Conservation (phyloP, 495 filamentous ascomycete species). For the Cercophora scortea region DNA sequence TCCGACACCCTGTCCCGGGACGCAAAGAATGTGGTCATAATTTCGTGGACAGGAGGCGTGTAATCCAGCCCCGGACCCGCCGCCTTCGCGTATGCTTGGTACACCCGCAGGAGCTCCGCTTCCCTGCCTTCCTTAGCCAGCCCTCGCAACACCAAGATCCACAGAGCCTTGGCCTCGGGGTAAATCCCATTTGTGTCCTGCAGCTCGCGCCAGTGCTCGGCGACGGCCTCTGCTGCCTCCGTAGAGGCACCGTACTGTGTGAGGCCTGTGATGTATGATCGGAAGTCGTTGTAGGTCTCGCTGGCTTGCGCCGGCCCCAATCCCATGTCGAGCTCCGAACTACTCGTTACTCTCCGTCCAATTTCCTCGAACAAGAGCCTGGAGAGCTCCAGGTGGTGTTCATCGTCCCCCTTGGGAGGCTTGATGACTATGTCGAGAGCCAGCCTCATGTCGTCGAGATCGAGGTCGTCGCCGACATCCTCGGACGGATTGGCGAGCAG, state of each 20-base stretch:
- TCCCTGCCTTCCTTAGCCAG: conserved; percentile 58
- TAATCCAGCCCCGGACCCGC: conserved; percentile 23
- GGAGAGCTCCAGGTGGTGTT: conserved; percentile 46
- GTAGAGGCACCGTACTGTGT: conserved; percentile 50
- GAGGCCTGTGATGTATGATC: conserved; percentile 46
- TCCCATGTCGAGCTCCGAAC: conserved; percentile 20
- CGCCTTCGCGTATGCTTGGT: conserved; percentile 27
- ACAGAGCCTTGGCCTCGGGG: conserved; percentile 35
- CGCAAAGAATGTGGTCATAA: conserved; percentile 48
- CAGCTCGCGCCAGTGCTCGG: conserved; percentile 28
- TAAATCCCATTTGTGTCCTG: conserved; percentile 16
- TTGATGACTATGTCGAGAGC: conserved; percentile 29
- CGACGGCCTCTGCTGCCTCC: conserved; percentile 47
- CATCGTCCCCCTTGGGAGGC: conserved; percentile 26
- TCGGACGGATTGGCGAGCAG: conserved; percentile 37
- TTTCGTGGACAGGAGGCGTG: conserved; percentile 30
- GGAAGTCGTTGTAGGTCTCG: conserved; percentile 29
- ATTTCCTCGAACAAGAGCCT: conserved; percentile 49
- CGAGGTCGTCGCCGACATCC: conserved; percentile 31
- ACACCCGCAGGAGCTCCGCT: conserved; percentile 39
- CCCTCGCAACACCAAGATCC: conserved; percentile 55
- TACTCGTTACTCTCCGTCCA: conserved; percentile 12
- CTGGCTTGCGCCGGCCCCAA: conserved; percentile 31
- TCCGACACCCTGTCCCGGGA: conserved; percentile 38
- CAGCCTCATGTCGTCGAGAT: conserved; percentile 42